Evolutionary conservation across 768 basidiomycete species (phyloP), one percentile per base, ranked within the genome.

Genomic region (Boletus rufocinnamomeus): DNA sequence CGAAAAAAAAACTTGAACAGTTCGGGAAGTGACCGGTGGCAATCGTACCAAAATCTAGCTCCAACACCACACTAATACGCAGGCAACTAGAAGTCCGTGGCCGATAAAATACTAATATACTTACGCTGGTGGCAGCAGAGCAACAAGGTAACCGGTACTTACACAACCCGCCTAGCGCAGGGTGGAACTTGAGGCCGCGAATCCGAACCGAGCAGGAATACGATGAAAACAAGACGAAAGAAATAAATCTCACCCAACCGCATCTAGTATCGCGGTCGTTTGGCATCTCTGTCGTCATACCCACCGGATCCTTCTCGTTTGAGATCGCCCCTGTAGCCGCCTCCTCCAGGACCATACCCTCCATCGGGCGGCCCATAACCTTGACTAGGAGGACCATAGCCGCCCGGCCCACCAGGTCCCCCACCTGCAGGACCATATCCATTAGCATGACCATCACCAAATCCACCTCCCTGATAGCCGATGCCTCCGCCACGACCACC

Each of bases 271-370:
- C 91, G 84, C 68, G 88, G 86, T 69, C 91, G 87, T 76, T 93
- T 93, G 35, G 80, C 67, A 64, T 92, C 91, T 64, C 91, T 83
- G 73, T 93, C 91, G 69, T 93, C 91, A 74, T 82, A 89, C 74
- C 87, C 87, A 77, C 87, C 85, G 53, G 87, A 81, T 64, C 82
- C 84, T 69, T 82, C 82, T 63, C 90, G 84, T 75, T 91, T 91
- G 77, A 90, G 85, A 69, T 88, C 88, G 38, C 82, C 82, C 61
- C 86, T 84, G 73, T 81, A 84, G 54, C 84, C 84, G 66, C 84
- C 83, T 54, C 82, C 82, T 55, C 74, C 75, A 49, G 75, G 69
- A 41, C 77, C 78, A 55, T 68, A 74, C 60, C 76, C 77, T 59
- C 79, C 81, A 50, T 79, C 77, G 52, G 81, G 75, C 37, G 79